These are phyloP conservation scores for Fraxinus platypoda DNA, from an alignment of 305 asterid genomes.

Conservation along the genomic window DNA sequence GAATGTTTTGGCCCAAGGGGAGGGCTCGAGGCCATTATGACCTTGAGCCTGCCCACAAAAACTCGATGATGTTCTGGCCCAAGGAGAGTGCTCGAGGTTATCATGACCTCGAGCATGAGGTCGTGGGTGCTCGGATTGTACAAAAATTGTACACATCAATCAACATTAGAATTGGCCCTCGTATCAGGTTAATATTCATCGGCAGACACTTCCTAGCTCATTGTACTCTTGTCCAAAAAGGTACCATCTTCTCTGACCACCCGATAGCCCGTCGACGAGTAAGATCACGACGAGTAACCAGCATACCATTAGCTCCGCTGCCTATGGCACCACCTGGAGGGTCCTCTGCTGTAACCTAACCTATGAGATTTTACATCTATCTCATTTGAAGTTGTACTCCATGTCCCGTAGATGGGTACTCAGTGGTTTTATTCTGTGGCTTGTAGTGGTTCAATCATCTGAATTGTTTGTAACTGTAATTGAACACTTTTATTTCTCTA, in stretches of 20 bases:
- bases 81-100: no score
- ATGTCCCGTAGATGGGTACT: conserved; percentile 61
- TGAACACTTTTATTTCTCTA: conserved; percentile 66
- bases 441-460: conserved; percentile 15
- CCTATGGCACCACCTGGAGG: conserved; percentile 74
- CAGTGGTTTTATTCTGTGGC: conserved; percentile 36
- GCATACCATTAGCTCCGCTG: conserved; percentile 42
- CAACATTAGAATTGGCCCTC: conserved; percentile 19
- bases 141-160: no score
- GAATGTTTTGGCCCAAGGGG: no score
- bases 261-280: conserved; percentile 37
- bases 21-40: no score
- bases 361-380: conserved; percentile 58
- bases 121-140: no score
- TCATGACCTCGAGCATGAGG: no score
- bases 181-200: conserved; percentile 41
- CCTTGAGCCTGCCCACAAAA: no score
- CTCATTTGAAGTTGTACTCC: conserved; percentile 51
- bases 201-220: conserved; percentile 59
- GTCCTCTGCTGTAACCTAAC: conserved; percentile 75
- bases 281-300: conserved; percentile 28
- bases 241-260: conserved; percentile 62
- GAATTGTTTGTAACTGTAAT: conserved; percentile 32
- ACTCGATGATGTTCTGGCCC: no score
- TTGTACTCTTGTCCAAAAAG: conserved; percentile 57